These are phyloP conservation scores for Calonectria ilicicola DNA, from an alignment of 2,329 filamentous ascomycete genomes.

Conservation along the genomic window DNA sequence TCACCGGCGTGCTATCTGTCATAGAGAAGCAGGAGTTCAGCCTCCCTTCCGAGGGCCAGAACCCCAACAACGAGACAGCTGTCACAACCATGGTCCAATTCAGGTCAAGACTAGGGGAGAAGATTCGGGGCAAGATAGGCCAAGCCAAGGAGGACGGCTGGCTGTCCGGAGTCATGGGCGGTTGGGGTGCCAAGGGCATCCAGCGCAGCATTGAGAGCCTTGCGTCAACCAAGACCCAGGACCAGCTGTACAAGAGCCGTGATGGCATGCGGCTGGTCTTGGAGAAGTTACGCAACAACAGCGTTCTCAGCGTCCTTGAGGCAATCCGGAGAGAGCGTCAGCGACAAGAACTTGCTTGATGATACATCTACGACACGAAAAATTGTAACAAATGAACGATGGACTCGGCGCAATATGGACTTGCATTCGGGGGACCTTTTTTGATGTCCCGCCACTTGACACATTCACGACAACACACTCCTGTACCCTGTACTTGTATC, in stretches of 20 bases:
- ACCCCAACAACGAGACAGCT: conserved; percentile 63
- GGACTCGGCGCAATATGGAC: conserved; percentile 33
- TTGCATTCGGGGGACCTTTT: conserved; percentile 17
- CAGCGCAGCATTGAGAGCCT: conserved; percentile 85
- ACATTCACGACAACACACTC: conserved; percentile 25
- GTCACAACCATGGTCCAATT: conserved; percentile 82
- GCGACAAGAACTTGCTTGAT: conserved; percentile 42
- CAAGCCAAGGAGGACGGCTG: conserved; percentile 61
- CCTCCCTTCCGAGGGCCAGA: conserved; percentile 46
- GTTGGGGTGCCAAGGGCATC: conserved; percentile 77
- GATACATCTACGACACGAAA: conserved; percentile 26
- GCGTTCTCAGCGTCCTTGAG: conserved; percentile 69
- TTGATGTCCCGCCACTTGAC: conserved; percentile 19
- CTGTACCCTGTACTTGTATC: conserved; percentile 48
- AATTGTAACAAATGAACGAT: conserved; percentile 41
- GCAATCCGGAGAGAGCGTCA: conserved; percentile 61
- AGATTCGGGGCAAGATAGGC: conserved; percentile 67
- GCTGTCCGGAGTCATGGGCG: conserved; percentile 64
- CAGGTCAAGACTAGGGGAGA: conserved; percentile 78
- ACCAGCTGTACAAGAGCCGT: conserved; percentile 82
- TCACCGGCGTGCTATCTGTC: conserved; percentile 82
- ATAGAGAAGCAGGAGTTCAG: conserved; percentile 81
- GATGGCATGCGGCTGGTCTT: conserved; percentile 88
- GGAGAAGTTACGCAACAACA: conserved; percentile 72
- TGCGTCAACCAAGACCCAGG: conserved; percentile 80